Evolutionary conservation across 495 filamentous ascomycete species (phyloP).

Genomic region (Podospora bellae-mahoneyi): DNA sequence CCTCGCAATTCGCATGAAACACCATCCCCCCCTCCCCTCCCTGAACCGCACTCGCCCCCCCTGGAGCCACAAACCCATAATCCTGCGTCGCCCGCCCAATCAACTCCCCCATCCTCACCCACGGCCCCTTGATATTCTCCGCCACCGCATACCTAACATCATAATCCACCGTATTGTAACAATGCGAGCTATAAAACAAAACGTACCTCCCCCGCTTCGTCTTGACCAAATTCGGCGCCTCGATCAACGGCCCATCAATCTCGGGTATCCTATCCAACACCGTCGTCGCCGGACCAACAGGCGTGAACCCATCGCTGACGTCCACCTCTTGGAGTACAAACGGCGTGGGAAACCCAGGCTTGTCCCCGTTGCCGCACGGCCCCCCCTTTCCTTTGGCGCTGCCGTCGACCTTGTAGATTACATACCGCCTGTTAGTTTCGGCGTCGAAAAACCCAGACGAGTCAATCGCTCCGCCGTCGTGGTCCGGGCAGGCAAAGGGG

Average conservation of each 20-base stretch:
- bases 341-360: slow-evolving; percentile 51
- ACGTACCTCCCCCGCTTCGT: slow-evolving; percentile 45
- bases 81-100: slow-evolving; percentile 32
- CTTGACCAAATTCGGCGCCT: slow-evolving; percentile 57
- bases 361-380: slow-evolving; percentile 51
- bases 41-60: slow-evolving; percentile 27
- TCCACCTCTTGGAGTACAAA: slow-evolving; percentile 56
- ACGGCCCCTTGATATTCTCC: slow-evolving; percentile 45
- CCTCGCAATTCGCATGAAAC: slow-evolving; percentile 50
- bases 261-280: slow-evolving; percentile 53
- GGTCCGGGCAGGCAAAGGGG: slow-evolving; percentile 49
- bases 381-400: slow-evolving; percentile 55
- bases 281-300: slow-evolving; percentile 46
- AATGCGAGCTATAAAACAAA: slow-evolving; percentile 60
- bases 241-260: slow-evolving; percentile 55
- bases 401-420: slow-evolving; percentile 61
- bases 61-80: slow-evolving; percentile 44
- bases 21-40: slow-evolving; percentile 39
- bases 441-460: slow-evolving; percentile 50
- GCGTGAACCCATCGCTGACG: slow-evolving; percentile 48
- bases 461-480: slow-evolving; percentile 57
- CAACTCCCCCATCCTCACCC: slow-evolving; percentile 38
- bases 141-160: slow-evolving; percentile 55
- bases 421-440: slow-evolving; percentile 49
- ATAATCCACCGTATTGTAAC: slow-evolving; percentile 50